These are phyloP conservation scores for Elongisporangium anandrum DNA, from an alignment of 352 stramenopile genomes.

Conservation along the genomic window DNA sequence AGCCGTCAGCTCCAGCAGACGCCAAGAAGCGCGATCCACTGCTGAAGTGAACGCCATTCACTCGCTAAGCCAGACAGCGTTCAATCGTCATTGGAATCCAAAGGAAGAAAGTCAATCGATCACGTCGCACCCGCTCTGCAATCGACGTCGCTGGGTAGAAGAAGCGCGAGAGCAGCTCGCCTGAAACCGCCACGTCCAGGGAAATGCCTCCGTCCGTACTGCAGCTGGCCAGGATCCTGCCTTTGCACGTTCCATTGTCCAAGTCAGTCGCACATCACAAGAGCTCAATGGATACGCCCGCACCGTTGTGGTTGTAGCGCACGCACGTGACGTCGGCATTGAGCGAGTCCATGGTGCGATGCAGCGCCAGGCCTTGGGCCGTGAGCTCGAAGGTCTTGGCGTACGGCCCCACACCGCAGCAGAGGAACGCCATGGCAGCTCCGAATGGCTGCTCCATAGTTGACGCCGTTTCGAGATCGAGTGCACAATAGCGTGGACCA, in stretches of 20 bases:
- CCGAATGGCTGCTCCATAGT: too few species aligned
- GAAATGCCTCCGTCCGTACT: conserved; percentile 58
- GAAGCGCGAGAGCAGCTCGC: conserved; percentile 59
- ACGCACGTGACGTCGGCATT: conserved; percentile 55
- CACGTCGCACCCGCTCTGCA: conserved; percentile 25
- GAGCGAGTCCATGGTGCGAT: conserved; percentile 37
- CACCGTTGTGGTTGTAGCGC: conserved; percentile 66
- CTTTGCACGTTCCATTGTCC: too few species aligned
- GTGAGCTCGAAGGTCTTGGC: conserved; percentile 64
- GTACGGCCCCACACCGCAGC: conserved; percentile 42
- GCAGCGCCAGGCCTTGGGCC: conserved; percentile 38
- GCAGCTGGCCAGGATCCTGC: conserved; percentile 61
- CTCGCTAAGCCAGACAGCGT: conserved; percentile 24
- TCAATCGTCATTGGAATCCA: neutral
- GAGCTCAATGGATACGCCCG: neutral
- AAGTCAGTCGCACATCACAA: too few species aligned
- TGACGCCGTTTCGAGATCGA: neutral
- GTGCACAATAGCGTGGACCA: neutral
- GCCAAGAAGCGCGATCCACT: conserved; percentile 65
- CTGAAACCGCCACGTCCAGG: conserved; percentile 44
- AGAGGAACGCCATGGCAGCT: conserved; percentile 46
- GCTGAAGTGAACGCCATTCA: conserved; percentile 70
- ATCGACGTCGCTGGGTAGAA: conserved; percentile 43
- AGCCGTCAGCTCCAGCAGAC: conserved; percentile 51
- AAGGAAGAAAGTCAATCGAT: neutral